Base-by-base conservation (phyloP, 1,284 basidiomycete species). In the Fomitopsis pinicola region DNA sequence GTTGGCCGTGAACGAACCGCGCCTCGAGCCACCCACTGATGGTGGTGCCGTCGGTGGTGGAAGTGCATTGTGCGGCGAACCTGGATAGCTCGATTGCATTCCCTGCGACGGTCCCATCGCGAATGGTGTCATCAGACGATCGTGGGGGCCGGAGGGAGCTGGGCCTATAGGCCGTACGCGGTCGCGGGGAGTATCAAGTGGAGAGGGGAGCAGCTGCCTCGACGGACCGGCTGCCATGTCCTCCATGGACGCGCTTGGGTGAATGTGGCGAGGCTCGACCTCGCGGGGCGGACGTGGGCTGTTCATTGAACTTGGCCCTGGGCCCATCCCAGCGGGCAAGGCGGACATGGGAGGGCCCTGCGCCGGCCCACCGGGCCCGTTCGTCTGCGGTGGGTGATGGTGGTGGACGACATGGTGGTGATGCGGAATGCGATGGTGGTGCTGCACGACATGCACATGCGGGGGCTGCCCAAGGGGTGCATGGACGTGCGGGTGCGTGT, bases 91-190 rank as follows among this genome's bases (percentile, higher is more conserved):
- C n/a, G 65, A 59, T 67, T 73, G 64, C 62, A 76, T 76, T 8
- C 71, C 68, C 67, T 80, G 78, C 40, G 79, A 74, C 1, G 82
- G 78, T n/a, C 76, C 74, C 75, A 84, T 79, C 8, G 78, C 78
- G 65, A 85, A 84, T 5, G 83, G 80, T 33, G 79, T 80, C 52
- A 72, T 69, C 54, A 71, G 46, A 40, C 73, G 72, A 22, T 77
- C 75, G 42, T 72, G 72, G 36, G 69, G 68, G 75, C 77, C 67
- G 75, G 72, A 36, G 71, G 78, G 65, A 74, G 75, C 78, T 17
- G 71, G 71, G 45, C 67, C 71, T 33, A 66, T 59, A 38, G 67
- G 63, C 62, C 66, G 64, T 33, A 65, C 67, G 36, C 69, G 69
- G 15, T 74, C 71, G 17, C 71, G 68, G 22, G 66, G 61, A 19